Conservation (phyloP, 352 stramenopile genomes). For the Phytopythium ostracodes region DNA sequence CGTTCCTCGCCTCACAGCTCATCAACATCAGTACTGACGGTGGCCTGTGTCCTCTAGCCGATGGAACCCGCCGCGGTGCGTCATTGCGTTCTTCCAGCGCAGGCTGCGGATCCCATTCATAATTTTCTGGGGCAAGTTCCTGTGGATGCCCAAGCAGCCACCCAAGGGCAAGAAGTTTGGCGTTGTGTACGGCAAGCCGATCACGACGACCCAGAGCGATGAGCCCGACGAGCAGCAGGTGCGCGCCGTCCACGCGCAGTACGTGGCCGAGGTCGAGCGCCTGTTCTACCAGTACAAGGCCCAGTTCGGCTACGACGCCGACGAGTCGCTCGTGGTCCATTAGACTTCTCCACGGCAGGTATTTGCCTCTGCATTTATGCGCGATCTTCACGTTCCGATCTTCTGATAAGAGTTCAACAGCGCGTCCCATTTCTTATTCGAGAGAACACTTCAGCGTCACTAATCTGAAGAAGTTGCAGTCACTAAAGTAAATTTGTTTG, state of each 20-base stretch:
- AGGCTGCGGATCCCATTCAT: constrained; percentile 24
- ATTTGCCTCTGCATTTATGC: neutral
- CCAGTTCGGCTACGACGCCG: constrained; percentile 27
- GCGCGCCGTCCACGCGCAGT: constrained; percentile 20
- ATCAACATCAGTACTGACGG: neutral
- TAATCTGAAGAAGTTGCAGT: neutral
- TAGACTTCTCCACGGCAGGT: neutral
- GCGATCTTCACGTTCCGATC: too few relatives aligned
- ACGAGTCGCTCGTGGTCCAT: constrained; percentile 25
- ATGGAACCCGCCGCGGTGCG: constrained; percentile 23
- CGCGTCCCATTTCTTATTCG: neutral
- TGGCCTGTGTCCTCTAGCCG: constrained; percentile 8
- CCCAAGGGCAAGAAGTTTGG: constrained; percentile 25
- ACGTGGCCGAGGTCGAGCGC: constrained; percentile 20
- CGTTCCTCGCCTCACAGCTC: neutral
- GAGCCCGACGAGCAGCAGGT: constrained; percentile 26
- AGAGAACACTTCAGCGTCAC: constrained; percentile 3
- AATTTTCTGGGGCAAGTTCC: constrained; percentile 36
- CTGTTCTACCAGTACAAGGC: constrained; percentile 32
- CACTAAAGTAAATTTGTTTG: neutral
- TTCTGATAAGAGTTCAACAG: too few relatives aligned
- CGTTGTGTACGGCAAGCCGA: constrained; percentile 35
- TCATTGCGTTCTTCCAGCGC: constrained; percentile 22
- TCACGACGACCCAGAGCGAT: constrained; percentile 12
- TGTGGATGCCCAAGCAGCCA: constrained; percentile 28